These are phyloP conservation scores for Gynochthodes officinalis DNA, from an alignment of 257 asterid genomes.

Conservation along the genomic window DNA sequence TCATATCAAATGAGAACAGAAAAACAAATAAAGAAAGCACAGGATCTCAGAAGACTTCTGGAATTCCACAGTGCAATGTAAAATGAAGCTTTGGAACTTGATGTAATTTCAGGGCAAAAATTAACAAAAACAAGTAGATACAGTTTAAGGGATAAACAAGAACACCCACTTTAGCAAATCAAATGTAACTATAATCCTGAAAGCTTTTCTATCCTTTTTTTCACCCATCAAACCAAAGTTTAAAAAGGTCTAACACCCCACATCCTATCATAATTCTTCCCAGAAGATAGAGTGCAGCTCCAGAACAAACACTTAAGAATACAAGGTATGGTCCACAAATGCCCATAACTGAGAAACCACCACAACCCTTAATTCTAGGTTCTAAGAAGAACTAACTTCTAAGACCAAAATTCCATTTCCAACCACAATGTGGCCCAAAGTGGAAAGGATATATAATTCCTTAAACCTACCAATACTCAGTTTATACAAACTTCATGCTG, in stretches of 20 bases:
- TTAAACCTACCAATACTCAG: neutral
- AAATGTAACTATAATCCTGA: neutral
- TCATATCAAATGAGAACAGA: neutral
- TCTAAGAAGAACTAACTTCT: neutral
- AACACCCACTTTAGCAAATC: neutral
- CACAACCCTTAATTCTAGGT: neutral
- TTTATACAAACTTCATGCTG: neutral
- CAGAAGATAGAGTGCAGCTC: neutral
- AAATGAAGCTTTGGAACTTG: neutral
- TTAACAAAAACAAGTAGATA: neutral
- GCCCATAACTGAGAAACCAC: neutral
- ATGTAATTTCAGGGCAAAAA: neutral
- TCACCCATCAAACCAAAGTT: neutral
- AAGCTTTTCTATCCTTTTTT: neutral
- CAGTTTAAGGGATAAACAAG: neutral
- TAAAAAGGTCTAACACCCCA: neutral
- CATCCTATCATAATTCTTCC: neutral
- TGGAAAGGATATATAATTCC: neutral
- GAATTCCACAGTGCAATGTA: neutral
- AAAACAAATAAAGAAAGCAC: neutral
- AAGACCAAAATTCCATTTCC: neutral
- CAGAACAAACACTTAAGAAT: neutral
- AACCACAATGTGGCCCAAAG: neutral
- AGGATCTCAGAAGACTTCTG: neutral
- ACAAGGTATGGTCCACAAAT: neutral